Percentiles rank a stretch among this genome's conserved stretches.
Evolutionary conservation across 1,284 basidiomycete species (phyloP).

Genomic region (Austroboletus niveus): DNA sequence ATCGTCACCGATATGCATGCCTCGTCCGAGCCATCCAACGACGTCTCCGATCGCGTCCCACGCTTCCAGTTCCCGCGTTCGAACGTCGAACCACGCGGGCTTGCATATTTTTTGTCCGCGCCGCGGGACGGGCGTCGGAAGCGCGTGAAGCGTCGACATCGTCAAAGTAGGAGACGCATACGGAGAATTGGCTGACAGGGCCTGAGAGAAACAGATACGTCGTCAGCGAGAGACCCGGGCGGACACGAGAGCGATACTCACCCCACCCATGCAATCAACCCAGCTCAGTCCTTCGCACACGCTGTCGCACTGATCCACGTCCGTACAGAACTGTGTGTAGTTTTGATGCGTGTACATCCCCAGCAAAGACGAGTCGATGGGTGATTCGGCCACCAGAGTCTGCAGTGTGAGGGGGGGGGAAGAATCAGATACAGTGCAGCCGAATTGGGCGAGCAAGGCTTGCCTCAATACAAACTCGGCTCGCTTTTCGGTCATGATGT

Average conservation of each 20-base stretch:
- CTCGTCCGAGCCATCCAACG: conserved; percentile 50
- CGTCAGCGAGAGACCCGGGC: not conserved
- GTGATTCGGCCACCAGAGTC: conserved; percentile 81
- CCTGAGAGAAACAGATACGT: conserved; percentile 40
- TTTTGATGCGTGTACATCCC: conserved; percentile 94
- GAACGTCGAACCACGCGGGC: conserved; percentile 66
- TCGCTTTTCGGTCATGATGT: conserved; percentile 62
- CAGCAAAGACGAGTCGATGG: conserved; percentile 87
- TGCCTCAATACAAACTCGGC: conserved; percentile 82
- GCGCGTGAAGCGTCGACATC: conserved; percentile 57
- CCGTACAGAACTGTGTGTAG: conserved; percentile 74
- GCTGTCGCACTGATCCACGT: conserved; percentile 72
- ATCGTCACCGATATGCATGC: conserved; percentile 8
- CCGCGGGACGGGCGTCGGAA: conserved; percentile 79
- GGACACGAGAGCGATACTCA: conserved; percentile 37
- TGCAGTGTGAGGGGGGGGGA: conserved; percentile 29
- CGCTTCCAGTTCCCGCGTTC: conserved; percentile 53
- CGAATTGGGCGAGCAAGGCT: conserved; percentile 21
- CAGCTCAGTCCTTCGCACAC: conserved; percentile 80
- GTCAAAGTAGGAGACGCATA: conserved; percentile 80
- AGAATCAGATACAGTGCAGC: not conserved
- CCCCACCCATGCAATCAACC: conserved; percentile 76
- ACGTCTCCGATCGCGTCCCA: conserved; percentile 57
- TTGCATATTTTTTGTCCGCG: conserved; percentile 78
- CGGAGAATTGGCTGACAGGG: conserved; percentile 66